A percentile compares a stretch with the other conserved stretches of the same genome.
Evolutionary conservation across 2,329 filamentous ascomycete genomes (phyloP).

Genomic region (Diplodia intermedia): DNA sequence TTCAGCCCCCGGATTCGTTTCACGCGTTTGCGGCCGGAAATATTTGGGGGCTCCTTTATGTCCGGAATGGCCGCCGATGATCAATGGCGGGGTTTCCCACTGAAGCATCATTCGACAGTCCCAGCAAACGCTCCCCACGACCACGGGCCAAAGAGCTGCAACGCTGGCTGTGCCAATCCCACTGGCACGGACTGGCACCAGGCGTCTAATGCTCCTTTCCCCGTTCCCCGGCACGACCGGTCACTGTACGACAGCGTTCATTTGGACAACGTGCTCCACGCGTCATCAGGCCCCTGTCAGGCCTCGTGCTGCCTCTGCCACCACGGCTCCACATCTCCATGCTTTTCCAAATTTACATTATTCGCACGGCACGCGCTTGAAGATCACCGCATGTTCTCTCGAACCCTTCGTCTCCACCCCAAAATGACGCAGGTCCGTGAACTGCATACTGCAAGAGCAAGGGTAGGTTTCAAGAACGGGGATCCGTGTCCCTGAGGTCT

Average conservation of each 20-base stretch:
- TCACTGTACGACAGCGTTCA: constrained; percentile 3
- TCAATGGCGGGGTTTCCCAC: constrained; percentile 7
- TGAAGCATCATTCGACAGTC: background rate
- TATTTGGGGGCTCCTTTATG: constrained; percentile 6
- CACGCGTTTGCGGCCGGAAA: constrained; percentile 8
- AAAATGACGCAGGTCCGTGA: constrained; percentile 30
- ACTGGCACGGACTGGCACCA: background rate
- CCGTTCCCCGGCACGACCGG: constrained; percentile 5
- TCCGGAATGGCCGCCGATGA: constrained; percentile 11
- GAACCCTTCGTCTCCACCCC: constrained; percentile 7
- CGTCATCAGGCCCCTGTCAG: constrained; percentile 16
- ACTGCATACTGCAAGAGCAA: constrained; percentile 26
- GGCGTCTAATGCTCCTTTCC: constrained; percentile 23
- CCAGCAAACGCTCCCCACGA: constrained; percentile 19
- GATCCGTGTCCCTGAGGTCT: constrained; percentile 13
- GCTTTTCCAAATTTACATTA: constrained; percentile 25
- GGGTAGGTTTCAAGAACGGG: constrained; percentile 17
- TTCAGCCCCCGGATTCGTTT: background rate
- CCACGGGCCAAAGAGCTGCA: background rate
- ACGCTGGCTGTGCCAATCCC: constrained; percentile 2
- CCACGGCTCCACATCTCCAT: constrained; percentile 27
- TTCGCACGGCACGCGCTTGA: constrained; percentile 7
- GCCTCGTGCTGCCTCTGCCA: constrained; percentile 22
- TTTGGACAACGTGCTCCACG: constrained; percentile 8
- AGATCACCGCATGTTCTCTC: constrained; percentile 17